Evolutionary conservation across 345 rosid genomes (phyloP), one percentile per base, ranked within the genome.

Genomic region (Abelmoschus esculentus): DNA sequence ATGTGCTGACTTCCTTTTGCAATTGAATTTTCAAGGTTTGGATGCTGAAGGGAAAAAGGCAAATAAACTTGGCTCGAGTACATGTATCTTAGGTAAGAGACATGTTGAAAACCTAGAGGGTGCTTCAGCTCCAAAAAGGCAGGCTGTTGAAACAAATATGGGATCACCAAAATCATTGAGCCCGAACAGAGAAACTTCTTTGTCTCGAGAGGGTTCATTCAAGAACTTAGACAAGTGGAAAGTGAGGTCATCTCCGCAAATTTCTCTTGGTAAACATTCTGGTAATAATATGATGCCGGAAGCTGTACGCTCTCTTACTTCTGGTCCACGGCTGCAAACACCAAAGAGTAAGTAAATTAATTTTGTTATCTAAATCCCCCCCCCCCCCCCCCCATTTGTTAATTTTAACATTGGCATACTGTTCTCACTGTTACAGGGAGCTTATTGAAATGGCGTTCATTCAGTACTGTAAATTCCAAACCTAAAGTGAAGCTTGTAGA

Each of bases 381-480:
- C n/a, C 3, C 29, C 60, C 15, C 19, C 49, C 26, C 1, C 26
- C 26, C 26, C 9, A 42, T 19, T 29, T 22, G 26, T 22, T 22
- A 22, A 22, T 22, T 22, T 22, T 22, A 22, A 22, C 26, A 29
- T 49, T 66, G 26, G 42, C 59, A 67, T 67, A 40, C 15, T 38
- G 7, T 61, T 58, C 75, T 31, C 75, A 26, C 67, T 72, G 75
- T 26, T 81, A 53, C 81, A 96, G 99, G 92, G 77, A 64, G 80
- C 71, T 81, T 89, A 42, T 73, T 80, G 69, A 96, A 89, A 85
- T 89, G 96, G 73, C 83, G 77, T 69, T 96, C 97, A 38, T 96
- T 86, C 81, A 90, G 69, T 77, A 72, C 79, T 54, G 66, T 75
- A 12, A 85, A 72, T 82, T 77, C 81, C 53, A 88, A 85, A 79